These are phyloP conservation scores for Cutaneotrichosporon dermatis DNA, from an alignment of 1,284 basidiomycete species.

Conservation along the genomic window DNA sequence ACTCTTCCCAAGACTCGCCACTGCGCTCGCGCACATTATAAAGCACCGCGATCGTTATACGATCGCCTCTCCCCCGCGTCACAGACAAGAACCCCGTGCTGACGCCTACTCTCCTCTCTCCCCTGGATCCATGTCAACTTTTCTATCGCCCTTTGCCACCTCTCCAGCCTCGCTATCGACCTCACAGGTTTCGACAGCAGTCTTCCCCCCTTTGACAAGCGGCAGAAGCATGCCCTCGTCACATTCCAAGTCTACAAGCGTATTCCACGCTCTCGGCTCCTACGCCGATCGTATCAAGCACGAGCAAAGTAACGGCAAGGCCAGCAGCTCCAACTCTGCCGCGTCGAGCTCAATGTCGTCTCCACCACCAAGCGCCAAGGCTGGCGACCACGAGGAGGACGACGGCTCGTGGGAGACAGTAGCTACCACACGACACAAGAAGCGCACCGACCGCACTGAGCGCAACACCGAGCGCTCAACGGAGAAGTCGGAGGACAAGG, in stretches of 20 bases:
- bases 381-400: conserved; percentile 4
- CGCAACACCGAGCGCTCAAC: conserved; percentile 3
- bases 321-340: conserved; percentile 4
- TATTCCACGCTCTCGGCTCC: conserved; percentile 45
- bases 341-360: conserved; percentile 11
- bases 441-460: conserved; percentile 4
- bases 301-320: conserved; percentile 1
- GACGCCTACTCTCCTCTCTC: not conserved
- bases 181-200: not conserved
- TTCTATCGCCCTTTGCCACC: not conserved
- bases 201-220: conserved; percentile 2
- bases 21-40: not conserved
- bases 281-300: conserved; percentile 45
- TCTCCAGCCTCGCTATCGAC: not conserved
- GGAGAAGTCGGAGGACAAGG: conserved; percentile 26
- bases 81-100: not conserved
- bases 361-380: not conserved
- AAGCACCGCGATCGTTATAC: not conserved
- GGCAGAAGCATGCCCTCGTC: conserved; percentile 10
- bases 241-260: conserved; percentile 27
- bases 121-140: not conserved
- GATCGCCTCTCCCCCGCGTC: too few species aligned
- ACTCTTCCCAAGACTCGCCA: not conserved
- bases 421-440: conserved; percentile 15
- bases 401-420: conserved; percentile 15